These are phyloP conservation scores for Pseudogymnoascus sp. DNA, from an alignment of 2,329 filamentous ascomycete genomes.

Conservation along the genomic window DNA sequence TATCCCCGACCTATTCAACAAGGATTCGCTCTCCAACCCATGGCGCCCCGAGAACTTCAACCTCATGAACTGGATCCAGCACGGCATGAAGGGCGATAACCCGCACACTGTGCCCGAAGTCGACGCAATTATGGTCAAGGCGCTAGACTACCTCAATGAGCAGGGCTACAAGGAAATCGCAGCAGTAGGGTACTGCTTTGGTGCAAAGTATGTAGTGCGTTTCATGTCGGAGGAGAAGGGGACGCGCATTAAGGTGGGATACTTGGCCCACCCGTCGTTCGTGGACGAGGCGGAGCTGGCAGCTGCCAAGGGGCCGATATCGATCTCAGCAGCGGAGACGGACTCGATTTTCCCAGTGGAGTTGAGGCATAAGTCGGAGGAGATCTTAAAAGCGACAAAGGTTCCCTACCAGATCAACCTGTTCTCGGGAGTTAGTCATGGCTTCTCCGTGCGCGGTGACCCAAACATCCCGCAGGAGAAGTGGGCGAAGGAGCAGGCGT, in stretches of 20 bases:
- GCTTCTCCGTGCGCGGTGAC: slow-evolving; percentile 67
- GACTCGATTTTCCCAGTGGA: slow-evolving; percentile 59
- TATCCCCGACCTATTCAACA: slow-evolving; percentile 65
- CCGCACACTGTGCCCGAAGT: slow-evolving; percentile 25
- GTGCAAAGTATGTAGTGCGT: slow-evolving; percentile 67
- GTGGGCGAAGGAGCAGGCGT: slow-evolving; percentile 76
- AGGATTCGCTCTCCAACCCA: slow-evolving; percentile 49
- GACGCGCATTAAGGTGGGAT: slow-evolving; percentile 61
- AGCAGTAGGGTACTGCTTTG: slow-evolving; percentile 68
- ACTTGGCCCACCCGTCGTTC: slow-evolving; percentile 70
- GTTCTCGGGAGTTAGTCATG: slow-evolving; percentile 64
- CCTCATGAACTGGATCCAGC: slow-evolving; percentile 40
- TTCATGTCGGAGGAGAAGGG: slow-evolving; percentile 52
- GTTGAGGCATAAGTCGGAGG: slow-evolving; percentile 58
- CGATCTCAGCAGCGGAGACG: slow-evolving; percentile 58
- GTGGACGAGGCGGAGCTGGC: slow-evolving; percentile 60
- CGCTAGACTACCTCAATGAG: slow-evolving; percentile 51
- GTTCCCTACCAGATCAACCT: slow-evolving; percentile 63
- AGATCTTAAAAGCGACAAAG: slow-evolving; percentile 49
- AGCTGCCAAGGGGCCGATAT: slow-evolving; percentile 59
- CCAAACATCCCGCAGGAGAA: slow-evolving; percentile 47
- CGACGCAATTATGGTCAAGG: slow-evolving; percentile 37
- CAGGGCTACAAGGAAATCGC: slow-evolving; percentile 54
- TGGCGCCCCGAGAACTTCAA: slow-evolving; percentile 37
- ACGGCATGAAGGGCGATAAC: slow-evolving; percentile 26